A percentile compares a stretch with the other conserved stretches of the same genome.
phyloP scores from a whole-genome alignment of 169 alveolate genomes.

The Eimeria maxima region DNA sequence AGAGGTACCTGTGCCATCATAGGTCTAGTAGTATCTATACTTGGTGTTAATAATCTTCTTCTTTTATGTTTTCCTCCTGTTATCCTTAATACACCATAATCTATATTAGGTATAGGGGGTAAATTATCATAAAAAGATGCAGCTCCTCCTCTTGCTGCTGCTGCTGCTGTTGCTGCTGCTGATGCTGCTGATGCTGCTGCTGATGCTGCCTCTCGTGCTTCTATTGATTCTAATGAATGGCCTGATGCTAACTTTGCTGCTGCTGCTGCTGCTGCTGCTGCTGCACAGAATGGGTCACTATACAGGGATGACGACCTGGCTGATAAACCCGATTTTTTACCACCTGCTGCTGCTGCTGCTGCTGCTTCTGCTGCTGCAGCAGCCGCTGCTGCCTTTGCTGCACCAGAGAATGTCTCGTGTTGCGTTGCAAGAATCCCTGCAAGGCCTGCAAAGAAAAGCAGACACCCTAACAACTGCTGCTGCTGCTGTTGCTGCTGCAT shows the following conservation, averaged over 20 bases:
- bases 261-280: too few relatives aligned
- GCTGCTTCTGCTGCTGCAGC: conserved; percentile 16
- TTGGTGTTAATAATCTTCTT: conserved; percentile 51
- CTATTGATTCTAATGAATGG: too few relatives aligned
- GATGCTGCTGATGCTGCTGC: conserved; percentile 31
- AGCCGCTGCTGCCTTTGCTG: background rate
- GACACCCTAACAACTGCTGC: background rate
- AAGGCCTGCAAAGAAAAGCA: background rate
- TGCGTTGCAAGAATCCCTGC: conserved; percentile 39
- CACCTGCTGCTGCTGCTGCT: background rate
- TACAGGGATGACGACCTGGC: too few relatives aligned
- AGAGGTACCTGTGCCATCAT: background rate
- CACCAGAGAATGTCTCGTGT: conserved; percentile 36
- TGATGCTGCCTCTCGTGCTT: background rate
- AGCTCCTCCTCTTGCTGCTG: background rate
- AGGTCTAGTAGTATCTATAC: conserved; percentile 36
- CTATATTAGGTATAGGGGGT: conserved; percentile 50
- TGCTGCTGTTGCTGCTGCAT: too few relatives aligned
- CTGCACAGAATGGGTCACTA: too few relatives aligned
- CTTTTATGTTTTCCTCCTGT: conserved; percentile 24
- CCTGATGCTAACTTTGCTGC: too few relatives aligned
- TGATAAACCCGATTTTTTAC: too few relatives aligned
- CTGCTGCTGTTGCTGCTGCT: conserved; percentile 6
- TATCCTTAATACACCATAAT: conserved; percentile 27
- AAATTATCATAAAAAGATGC: background rate